phyloP scores from a whole-genome alignment of 1,284 basidiomycete genomes.

The Ceratobasidium sp. region DNA sequence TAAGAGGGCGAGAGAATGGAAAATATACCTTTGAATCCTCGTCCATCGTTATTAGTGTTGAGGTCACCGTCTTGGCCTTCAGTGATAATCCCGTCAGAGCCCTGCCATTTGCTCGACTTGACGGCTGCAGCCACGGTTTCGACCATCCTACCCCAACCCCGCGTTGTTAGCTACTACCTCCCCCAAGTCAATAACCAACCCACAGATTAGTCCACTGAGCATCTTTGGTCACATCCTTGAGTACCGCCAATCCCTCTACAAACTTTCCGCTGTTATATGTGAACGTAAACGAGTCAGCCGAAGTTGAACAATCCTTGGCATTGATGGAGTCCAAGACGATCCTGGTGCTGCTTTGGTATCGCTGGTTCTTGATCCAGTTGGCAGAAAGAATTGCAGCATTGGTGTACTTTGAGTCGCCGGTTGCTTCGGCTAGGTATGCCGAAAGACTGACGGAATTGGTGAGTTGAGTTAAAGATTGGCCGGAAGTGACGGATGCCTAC shows the following conservation, averaged over 20 bases:
- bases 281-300: conserved; percentile 47
- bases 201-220: conserved; percentile 2
- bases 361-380: conserved; percentile 56
- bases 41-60: conserved; percentile 53
- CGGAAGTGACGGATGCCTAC: not conserved
- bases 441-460: conserved; percentile 47
- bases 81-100: conserved; percentile 57
- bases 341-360: conserved; percentile 51
- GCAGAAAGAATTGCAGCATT: conserved; percentile 56
- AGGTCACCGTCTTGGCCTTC: conserved; percentile 53
- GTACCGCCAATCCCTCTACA: conserved; percentile 57
- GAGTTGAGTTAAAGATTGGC: not conserved
- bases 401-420: conserved; percentile 54
- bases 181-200: not conserved
- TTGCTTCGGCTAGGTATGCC: conserved; percentile 57
- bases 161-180: not conserved
- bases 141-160: conserved; percentile 49
- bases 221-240: conserved; percentile 54
- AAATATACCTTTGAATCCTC: conserved; percentile 58
- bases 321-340: conserved; percentile 58
- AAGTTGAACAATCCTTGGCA: conserved; percentile 53
- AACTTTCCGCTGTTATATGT: conserved; percentile 62
- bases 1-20: not conserved
- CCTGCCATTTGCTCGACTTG: conserved; percentile 56
- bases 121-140: conserved; percentile 52